phyloP scores from a whole-genome alignment of 2,329 filamentous ascomycete genomes.

The Hymenoscyphus fraxineus region DNA sequence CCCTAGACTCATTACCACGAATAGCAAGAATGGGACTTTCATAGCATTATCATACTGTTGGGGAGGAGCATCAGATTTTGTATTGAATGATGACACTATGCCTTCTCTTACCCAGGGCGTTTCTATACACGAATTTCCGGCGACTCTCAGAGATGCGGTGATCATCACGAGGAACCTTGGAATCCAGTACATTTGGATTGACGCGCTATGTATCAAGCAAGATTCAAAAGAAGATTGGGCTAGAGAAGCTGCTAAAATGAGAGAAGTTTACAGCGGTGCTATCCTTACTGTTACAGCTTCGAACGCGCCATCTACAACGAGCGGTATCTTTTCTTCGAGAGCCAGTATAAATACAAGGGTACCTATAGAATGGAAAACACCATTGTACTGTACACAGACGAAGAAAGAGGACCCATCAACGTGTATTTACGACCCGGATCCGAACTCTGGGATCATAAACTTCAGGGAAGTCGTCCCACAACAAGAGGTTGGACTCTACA shows the following conservation, averaged over 20 bases:
- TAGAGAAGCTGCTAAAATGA: slow-evolving; percentile 20
- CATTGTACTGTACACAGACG: neutral
- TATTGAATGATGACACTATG: slow-evolving; percentile 5
- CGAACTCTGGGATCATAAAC: slow-evolving; percentile 22
- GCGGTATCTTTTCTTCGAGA: slow-evolving; percentile 19
- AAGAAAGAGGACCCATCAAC: slow-evolving; percentile 3
- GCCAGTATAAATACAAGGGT: slow-evolving; percentile 7
- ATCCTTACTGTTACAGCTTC: slow-evolving; percentile 18
- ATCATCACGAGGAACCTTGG: slow-evolving; percentile 18
- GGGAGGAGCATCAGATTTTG: slow-evolving; percentile 12
- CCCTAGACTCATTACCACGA: slow-evolving; percentile 14
- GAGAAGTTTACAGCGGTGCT: slow-evolving; percentile 21
- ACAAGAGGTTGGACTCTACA: slow-evolving; percentile 22
- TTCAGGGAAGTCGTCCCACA: slow-evolving; percentile 16
- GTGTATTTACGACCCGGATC: slow-evolving; percentile 20
- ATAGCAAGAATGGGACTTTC: slow-evolving; percentile 9
- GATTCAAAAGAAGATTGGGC: slow-evolving; percentile 22
- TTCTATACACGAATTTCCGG: slow-evolving; percentile 9
- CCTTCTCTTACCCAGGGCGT: slow-evolving; percentile 2
- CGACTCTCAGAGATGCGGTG: slow-evolving; percentile 14
- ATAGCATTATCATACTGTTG: slow-evolving; percentile 23
- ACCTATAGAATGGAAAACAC: slow-evolving; percentile 14
- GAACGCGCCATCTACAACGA: slow-evolving; percentile 18
- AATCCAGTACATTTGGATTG: slow-evolving; percentile 23
- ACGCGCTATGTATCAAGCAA: slow-evolving; percentile 25